Evolutionary conservation across 2,329 filamentous ascomycete genomes (phyloP).

Genomic region (Aspergillus sp.): DNA sequence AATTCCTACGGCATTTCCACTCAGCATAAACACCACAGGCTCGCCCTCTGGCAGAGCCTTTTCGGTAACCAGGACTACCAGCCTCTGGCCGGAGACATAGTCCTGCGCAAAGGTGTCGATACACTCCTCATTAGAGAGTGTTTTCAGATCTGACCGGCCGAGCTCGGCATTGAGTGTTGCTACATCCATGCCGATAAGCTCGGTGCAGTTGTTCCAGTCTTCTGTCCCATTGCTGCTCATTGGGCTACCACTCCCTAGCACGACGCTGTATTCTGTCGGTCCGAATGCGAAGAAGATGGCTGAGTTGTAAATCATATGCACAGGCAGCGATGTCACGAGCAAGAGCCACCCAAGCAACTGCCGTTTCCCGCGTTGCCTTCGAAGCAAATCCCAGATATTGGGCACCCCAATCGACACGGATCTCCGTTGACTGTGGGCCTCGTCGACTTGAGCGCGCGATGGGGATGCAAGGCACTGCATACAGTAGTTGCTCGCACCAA

Average conservation of each 20-base stretch:
- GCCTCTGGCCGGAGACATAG: neutral
- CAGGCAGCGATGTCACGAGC: neutral
- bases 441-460: conserved; percentile 50
- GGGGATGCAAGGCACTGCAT: conserved; percentile 55
- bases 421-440: conserved; percentile 42
- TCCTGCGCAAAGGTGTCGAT: conserved; percentile 6
- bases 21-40: neutral
- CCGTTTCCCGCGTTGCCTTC: neutral
- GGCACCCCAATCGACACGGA: conserved; percentile 47
- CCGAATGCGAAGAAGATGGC: neutral
- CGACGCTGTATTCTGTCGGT: neutral
- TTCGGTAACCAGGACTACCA: neutral
- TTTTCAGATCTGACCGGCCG: neutral
- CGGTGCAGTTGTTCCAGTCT: neutral
- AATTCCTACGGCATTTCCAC: neutral
- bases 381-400: neutral
- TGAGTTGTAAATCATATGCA: conserved; percentile 11
- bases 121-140: conserved; percentile 2
- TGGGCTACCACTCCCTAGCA: neutral
- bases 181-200: neutral
- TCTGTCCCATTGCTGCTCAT: neutral
- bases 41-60: neutral
- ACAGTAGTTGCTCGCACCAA: conserved; percentile 51
- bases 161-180: neutral
- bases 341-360: neutral